phyloP scores from a whole-genome alignment of 2,329 filamentous ascomycete genomes.

The Tolypocladium paradoxum region DNA sequence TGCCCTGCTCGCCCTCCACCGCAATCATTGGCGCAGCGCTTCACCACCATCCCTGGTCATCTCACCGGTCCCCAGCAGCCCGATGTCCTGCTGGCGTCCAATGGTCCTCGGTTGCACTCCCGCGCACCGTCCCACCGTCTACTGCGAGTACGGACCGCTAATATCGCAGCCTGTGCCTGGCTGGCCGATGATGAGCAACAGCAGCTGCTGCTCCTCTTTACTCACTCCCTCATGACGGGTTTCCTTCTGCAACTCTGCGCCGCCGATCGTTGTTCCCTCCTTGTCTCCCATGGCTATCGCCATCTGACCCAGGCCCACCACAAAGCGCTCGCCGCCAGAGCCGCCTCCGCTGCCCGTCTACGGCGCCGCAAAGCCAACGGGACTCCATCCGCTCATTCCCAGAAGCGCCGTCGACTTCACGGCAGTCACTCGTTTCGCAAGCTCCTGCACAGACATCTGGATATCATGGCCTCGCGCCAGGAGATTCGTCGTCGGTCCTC shows the following conservation, averaged over 20 bases:
- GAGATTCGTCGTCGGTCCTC: constrained; percentile 29
- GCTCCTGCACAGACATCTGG: constrained; percentile 14
- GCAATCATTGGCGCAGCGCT: background rate
- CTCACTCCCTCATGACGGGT: constrained; percentile 31
- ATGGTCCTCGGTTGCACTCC: background rate
- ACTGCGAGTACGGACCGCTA: background rate
- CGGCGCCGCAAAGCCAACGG: constrained; percentile 25
- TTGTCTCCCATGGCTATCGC: constrained; percentile 33
- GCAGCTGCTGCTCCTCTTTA: constrained; percentile 10
- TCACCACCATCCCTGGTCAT: background rate
- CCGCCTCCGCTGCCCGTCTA: constrained; percentile 20
- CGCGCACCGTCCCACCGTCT: background rate
- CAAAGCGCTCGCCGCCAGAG: constrained; percentile 31
- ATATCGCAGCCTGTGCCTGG: background rate
- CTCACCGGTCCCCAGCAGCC: background rate
- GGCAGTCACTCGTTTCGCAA: constrained; percentile 7
- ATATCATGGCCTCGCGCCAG: constrained; percentile 23
- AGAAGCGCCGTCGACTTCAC: constrained; percentile 18
- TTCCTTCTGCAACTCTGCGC: constrained; percentile 36
- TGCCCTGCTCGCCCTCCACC: background rate
- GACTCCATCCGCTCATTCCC: constrained; percentile 25
- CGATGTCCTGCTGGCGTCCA: background rate
- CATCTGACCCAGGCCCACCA: constrained; percentile 26
- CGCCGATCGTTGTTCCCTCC: constrained; percentile 32
- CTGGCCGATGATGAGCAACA: constrained; percentile 1